phyloP scores from a whole-genome alignment of 2,329 filamentous ascomycete genomes.

The Sporothrix schenckii region DNA sequence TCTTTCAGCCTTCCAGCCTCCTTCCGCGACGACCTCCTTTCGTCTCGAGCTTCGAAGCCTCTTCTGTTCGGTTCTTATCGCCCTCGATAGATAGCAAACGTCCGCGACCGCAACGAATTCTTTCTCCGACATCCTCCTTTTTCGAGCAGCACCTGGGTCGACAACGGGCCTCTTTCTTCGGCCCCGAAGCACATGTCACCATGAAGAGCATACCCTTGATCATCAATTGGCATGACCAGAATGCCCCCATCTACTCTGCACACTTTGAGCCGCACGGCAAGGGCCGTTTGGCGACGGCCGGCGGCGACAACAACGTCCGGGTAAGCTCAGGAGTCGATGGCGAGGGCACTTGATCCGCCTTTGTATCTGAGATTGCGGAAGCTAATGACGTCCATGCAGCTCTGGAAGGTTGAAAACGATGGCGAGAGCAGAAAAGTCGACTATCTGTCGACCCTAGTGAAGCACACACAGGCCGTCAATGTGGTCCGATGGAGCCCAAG shows the following conservation, averaged over 20 bases:
- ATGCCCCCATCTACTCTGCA: slow-evolving; percentile 93
- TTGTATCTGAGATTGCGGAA: not conserved
- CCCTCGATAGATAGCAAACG: not conserved
- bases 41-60: not conserved
- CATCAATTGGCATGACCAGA: slow-evolving; percentile 98
- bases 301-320: slow-evolving; percentile 94
- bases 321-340: slow-evolving; percentile 55
- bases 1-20: not conserved
- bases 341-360: not conserved
- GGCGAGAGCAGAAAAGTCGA: slow-evolving; percentile 87
- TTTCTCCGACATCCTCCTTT: not conserved
- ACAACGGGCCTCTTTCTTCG: not conserved
- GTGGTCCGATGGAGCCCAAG: slow-evolving; percentile 94
- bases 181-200: slow-evolving; percentile 43
- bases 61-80: not conserved
- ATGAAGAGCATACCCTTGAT: slow-evolving; percentile 98
- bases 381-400: slow-evolving; percentile 49
- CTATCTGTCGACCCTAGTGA: slow-evolving; percentile 86
- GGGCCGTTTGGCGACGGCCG: slow-evolving; percentile 87
- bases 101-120: not conserved
- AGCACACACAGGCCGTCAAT: slow-evolving; percentile 97
- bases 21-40: not conserved
- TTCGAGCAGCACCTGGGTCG: not conserved
- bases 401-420: slow-evolving; percentile 87
- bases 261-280: slow-evolving; percentile 95